phyloP scores from a whole-genome alignment of 148 eudicot species.

The Rhododendron ferrugineum region DNA sequence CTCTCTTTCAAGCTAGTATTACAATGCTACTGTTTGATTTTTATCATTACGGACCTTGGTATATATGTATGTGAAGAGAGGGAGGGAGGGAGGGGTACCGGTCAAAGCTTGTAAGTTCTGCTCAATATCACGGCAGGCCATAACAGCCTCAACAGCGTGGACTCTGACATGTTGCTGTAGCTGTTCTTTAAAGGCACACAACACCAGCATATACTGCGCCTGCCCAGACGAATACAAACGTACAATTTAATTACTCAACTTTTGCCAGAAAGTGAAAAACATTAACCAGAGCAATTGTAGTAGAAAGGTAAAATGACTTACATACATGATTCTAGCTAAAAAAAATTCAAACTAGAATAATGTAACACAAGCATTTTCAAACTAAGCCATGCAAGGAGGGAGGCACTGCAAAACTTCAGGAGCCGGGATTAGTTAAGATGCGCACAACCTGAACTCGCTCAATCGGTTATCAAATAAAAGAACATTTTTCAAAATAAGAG shows the following conservation, averaged over 20 bases:
- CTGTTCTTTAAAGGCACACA: conserved; percentile 87
- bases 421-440: background rate
- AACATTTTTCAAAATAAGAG: background rate
- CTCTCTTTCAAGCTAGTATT: background rate
- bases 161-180: conserved; percentile 96
- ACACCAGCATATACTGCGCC: conserved; percentile 76
- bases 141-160: conserved; percentile 97
- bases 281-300: background rate
- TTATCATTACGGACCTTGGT: background rate
- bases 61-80: background rate
- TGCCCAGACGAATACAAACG: conserved; percentile 6
- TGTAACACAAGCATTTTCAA: background rate
- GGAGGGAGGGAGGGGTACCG: conserved; percentile 33
- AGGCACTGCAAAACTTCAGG: background rate
- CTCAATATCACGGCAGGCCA: conserved; percentile 95
- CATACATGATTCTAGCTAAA: background rate
- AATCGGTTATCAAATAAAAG: too few species aligned
- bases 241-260: background rate
- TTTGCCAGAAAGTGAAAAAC: background rate
- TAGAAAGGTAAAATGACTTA: background rate
- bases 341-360: background rate
- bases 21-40: too few species aligned
- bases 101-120: conserved; percentile 74
- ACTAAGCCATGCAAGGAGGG: background rate
- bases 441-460: too few species aligned